Base-by-base conservation (phyloP, 2,329 filamentous ascomycete genomes). In the Ramularia endophylla region DNA sequence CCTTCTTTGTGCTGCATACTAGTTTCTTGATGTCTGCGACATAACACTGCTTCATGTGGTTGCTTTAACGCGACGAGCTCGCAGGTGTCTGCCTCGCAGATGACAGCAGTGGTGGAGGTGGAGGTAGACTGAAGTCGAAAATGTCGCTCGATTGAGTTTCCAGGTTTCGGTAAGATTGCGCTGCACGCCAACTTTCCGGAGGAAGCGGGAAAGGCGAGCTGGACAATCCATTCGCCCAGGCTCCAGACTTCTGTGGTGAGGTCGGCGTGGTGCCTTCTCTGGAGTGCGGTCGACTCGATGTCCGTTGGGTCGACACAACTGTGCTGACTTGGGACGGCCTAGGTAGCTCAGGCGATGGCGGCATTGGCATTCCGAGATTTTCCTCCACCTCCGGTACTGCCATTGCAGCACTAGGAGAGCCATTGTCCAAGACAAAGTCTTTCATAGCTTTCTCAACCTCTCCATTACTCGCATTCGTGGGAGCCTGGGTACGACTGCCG, bases 131-230 rank as follows among this genome's bases (percentile, higher is more conserved):
- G 18, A 39, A 46, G 29, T 46, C 43, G 18, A 39, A 16, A 16
- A 46, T 25, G 7, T 28, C 36, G 19, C 29, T 38, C 5, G 27
- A 46, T 19, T 46, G 43, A 15, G 36, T 38, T 8, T 41, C 39
- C 15, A 30, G 15, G 13, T 8, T n/a, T 17, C 16, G n/a, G 22
- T 25, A 25, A 6, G 22, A 25, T 11, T 25, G 22, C 22, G 22
- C 22, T 15, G 12, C 29, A 8, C 13, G n/a, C n/a, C n/a, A 15
- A 15, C 25, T 28, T 15, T 25, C 38, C 17, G 43, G 38, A 7
- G 46, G 46, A 19, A 46, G 17, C 1, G 46, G 43, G 13, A 50
- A 41, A 8, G 47, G 47, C 22, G 47, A 50, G 44, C 44, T 47
- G 4, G 47, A 41, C 4, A 47, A 17, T 11, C 40, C 43, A 11